Evolutionary conservation across 2,329 filamentous ascomycete genomes (phyloP).

Genomic region (Phoma sp.): DNA sequence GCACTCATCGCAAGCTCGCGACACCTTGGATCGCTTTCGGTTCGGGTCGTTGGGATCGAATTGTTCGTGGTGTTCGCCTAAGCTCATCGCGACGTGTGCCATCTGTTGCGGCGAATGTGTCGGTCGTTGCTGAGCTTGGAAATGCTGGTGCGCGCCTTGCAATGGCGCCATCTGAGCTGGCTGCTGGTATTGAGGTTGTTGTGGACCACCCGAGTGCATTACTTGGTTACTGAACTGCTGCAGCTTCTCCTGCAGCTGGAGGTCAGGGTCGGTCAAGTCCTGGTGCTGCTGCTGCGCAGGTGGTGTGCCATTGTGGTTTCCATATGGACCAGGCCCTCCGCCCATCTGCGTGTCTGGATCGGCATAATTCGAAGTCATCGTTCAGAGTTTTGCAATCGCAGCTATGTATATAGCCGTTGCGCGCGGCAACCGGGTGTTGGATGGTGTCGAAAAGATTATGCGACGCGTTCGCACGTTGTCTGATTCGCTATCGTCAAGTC

Average conservation of each 20-base stretch:
- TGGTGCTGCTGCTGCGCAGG: conserved; percentile 44
- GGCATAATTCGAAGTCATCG: conserved; percentile 44
- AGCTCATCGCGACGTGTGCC: conserved; percentile 49
- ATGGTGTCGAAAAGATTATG: background rate
- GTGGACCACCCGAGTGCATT: conserved; percentile 37
- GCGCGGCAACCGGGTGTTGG: conserved; percentile 9
- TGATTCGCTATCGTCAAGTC: conserved; percentile 30
- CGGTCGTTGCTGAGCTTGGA: conserved; percentile 44
- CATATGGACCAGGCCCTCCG: conserved; percentile 44
- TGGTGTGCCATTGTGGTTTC: conserved; percentile 45
- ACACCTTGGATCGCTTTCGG: conserved; percentile 51
- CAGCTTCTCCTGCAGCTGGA: conserved; percentile 46
- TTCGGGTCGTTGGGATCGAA: conserved; percentile 48
- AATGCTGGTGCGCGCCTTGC: conserved; percentile 44
- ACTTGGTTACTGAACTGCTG: conserved; percentile 46
- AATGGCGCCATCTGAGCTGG: conserved; percentile 37
- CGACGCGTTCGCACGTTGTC: conserved; percentile 18
- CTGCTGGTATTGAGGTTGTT: conserved; percentile 39
- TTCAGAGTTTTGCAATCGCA: conserved; percentile 19
- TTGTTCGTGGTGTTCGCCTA: conserved; percentile 44
- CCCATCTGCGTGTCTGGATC: conserved; percentile 46
- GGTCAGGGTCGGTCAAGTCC: conserved; percentile 41
- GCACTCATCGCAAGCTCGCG: conserved; percentile 52
- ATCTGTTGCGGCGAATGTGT: conserved; percentile 50
- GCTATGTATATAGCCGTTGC: conserved; percentile 20